phyloP scores from a whole-genome alignment of 1,139 yeast genomes.

The Yamadazyma blattariae region DNA sequence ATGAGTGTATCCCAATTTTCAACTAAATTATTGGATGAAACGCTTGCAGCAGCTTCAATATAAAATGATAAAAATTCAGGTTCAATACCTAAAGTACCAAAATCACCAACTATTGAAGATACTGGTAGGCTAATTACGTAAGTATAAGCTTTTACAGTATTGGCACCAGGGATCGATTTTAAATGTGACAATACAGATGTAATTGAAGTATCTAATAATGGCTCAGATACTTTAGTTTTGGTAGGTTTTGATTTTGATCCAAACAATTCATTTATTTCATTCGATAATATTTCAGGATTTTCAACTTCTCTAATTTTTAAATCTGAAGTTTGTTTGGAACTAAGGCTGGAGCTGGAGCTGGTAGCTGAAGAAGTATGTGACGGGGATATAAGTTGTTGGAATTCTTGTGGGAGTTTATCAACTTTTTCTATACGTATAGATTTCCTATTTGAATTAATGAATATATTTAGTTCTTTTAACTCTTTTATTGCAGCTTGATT shows the following conservation, averaged over 20 bases:
- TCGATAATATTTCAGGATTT: conserved; percentile 6
- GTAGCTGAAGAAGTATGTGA: neutral
- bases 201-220: conserved; percentile 24
- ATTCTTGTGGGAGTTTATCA: conserved; percentile 40
- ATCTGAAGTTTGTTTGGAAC: too few relatives aligned
- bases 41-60: conserved; percentile 41
- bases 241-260: conserved; percentile 1
- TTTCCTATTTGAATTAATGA: conserved; percentile 6
- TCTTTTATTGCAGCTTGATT: conserved; percentile 36
- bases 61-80: conserved; percentile 52
- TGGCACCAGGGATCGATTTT: conserved; percentile 22
- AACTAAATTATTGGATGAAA: conserved; percentile 15
- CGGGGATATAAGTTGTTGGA: conserved; percentile 12
- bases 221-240: neutral
- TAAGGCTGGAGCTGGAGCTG: too few relatives aligned
- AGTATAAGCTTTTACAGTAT: conserved; percentile 33
- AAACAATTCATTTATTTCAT: conserved; percentile 12
- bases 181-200: conserved; percentile 30
- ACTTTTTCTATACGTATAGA: conserved; percentile 43
- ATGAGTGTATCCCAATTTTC: conserved; percentile 19
- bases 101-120: conserved; percentile 29
- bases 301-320: conserved; percentile 4
- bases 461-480: conserved; percentile 9
- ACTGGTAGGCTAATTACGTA: conserved; percentile 37
- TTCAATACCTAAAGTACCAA: conserved; percentile 51